These are phyloP conservation scores for Sarocladium oryzae DNA, from an alignment of 2,329 filamentous ascomycete genomes.

Conservation along the genomic window DNA sequence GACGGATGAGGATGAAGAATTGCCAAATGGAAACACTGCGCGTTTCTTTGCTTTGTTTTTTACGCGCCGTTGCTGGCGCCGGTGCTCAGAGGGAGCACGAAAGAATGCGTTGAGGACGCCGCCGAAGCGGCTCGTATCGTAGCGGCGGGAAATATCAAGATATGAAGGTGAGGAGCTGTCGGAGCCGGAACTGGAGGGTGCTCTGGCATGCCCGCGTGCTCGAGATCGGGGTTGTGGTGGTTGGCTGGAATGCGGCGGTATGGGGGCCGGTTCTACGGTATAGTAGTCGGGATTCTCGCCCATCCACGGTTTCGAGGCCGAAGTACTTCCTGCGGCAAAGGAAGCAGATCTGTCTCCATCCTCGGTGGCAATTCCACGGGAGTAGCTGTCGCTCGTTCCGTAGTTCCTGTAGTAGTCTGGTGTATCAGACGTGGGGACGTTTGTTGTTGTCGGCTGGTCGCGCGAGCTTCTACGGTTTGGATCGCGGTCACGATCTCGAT, in stretches of 20 bases:
- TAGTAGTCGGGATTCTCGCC: conserved; percentile 13
- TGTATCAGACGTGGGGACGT: not conserved
- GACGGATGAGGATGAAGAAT: conserved; percentile 61
- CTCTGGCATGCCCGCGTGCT: conserved; percentile 18
- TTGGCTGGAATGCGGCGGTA: conserved; percentile 12
- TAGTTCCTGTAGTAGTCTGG: not conserved
- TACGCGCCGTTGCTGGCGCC: conserved; percentile 30
- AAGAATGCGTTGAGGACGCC: conserved; percentile 59
- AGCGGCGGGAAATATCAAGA: conserved; percentile 58
- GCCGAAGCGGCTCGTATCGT: conserved; percentile 38
- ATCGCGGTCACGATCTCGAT: conserved; percentile 8
- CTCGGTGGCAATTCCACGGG: conserved; percentile 1
- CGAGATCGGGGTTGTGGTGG: conserved; percentile 11
- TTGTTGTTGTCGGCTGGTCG: conserved; percentile 15
- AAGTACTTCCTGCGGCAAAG: conserved; percentile 8
- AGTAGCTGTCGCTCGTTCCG: not conserved
- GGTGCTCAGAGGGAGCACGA: conserved; percentile 51
- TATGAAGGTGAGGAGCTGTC: conserved; percentile 50
- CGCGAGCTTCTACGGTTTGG: conserved; percentile 21
- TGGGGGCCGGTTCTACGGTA: conserved; percentile 13
- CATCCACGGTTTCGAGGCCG: conserved; percentile 10
- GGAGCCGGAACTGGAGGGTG: conserved; percentile 29
- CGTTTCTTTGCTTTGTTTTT: conserved; percentile 41
- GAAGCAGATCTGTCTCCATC: conserved; percentile 10
- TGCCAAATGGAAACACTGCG: conserved; percentile 51